Conservation (phyloP, 2,329 filamentous ascomycete species). For the Shiraia sp. region DNA sequence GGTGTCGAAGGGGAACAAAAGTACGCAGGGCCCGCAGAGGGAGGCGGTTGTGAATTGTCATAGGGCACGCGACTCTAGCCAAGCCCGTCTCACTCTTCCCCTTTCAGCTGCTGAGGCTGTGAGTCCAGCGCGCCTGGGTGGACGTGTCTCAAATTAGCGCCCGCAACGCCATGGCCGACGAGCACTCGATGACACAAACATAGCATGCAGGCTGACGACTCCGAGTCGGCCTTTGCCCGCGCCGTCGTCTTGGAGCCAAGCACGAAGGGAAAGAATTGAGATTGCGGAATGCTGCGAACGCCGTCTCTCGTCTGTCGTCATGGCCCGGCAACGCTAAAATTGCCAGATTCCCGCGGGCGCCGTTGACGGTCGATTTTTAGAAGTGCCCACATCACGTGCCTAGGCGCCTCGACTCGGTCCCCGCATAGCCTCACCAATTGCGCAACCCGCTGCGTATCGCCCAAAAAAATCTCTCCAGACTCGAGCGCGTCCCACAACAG, state of each 20-base stretch:
- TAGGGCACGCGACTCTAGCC: not conserved
- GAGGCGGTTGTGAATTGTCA: not conserved
- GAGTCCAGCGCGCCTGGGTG: slow-evolving; percentile 1
- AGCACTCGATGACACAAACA: not conserved
- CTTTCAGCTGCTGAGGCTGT: not conserved
- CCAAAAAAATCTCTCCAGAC: not conserved
- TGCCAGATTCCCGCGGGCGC: too few species aligned
- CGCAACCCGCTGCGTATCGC: not conserved
- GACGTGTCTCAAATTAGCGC: not conserved
- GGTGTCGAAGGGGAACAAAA: not conserved
- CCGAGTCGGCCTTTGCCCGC: not conserved
- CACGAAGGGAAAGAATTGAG: too few species aligned
- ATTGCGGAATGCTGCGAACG: too few species aligned
- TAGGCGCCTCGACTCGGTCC: too few species aligned
- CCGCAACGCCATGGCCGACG: not conserved
- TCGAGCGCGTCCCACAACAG: not conserved
- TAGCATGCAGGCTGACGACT: slow-evolving; percentile 1
- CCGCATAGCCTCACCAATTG: too few species aligned
- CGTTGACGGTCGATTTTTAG: too few species aligned
- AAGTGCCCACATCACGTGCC: too few species aligned
- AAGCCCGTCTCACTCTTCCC: not conserved
- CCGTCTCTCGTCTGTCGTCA: too few species aligned
- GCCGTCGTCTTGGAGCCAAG: too few species aligned
- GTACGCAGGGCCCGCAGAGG: not conserved
- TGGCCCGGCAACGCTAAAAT: too few species aligned